A percentile compares a stretch with the other conserved stretches of the same genome.
Evolutionary conservation across 1,284 basidiomycete genomes (phyloP).

Genomic region (Albatrellus sp.): DNA sequence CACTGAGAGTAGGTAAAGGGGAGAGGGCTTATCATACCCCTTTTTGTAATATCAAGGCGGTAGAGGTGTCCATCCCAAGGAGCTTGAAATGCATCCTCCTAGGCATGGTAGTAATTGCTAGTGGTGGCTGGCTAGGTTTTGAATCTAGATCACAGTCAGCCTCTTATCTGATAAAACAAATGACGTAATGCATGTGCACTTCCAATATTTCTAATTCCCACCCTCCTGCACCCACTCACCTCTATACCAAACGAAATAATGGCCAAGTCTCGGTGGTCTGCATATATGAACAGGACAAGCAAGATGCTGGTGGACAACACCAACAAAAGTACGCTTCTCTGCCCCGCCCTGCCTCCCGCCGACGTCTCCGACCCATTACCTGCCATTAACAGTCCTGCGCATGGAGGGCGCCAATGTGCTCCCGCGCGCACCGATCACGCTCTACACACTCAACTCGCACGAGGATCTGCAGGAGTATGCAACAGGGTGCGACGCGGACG

Average conservation of each 20-base stretch:
- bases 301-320: constrained; percentile 21
- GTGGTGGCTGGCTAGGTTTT: too few species aligned
- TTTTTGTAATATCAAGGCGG: too few species aligned
- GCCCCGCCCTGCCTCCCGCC: background rate
- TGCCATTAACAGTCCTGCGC: constrained; percentile 34
- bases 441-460: constrained; percentile 50
- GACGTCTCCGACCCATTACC: background rate
- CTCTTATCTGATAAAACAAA: too few species aligned
- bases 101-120: too few species aligned
- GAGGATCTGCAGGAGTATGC: constrained; percentile 52
- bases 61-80: too few species aligned
- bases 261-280: constrained; percentile 21
- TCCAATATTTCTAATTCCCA: too few species aligned
- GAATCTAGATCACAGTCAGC: too few species aligned
- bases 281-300: constrained; percentile 24
- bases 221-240: too few species aligned
- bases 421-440: constrained; percentile 40
- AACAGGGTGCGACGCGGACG: constrained; percentile 72
- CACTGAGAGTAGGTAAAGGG: too few species aligned
- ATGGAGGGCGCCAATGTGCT: constrained; percentile 64
- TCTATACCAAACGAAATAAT: constrained; percentile 9
- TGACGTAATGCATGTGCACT: too few species aligned
- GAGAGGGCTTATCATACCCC: too few species aligned
- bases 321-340: constrained; percentile 16
- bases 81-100: too few species aligned